Conservation (phyloP, 2,329 filamentous ascomycete species). For the Elsinoe australis region DNA sequence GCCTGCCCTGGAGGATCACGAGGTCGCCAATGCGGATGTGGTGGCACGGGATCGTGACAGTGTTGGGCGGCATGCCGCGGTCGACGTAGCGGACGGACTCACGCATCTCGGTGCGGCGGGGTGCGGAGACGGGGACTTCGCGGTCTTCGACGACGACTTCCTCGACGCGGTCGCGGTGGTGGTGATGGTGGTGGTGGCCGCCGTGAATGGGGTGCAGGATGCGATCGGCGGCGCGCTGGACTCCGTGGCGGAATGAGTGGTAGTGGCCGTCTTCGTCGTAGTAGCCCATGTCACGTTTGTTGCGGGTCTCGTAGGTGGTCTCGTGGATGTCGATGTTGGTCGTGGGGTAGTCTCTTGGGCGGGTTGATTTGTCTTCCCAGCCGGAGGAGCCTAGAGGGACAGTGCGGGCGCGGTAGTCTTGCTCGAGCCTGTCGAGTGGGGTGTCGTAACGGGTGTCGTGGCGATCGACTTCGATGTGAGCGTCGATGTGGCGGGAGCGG, state of each 20-base stretch:
- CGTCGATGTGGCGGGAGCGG: slow-evolving; percentile 52
- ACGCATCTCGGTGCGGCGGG: slow-evolving; percentile 25
- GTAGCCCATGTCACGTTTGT: slow-evolving; percentile 64
- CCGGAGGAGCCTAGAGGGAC: slow-evolving; percentile 31
- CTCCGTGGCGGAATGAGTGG: slow-evolving; percentile 65
- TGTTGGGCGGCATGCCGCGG: slow-evolving; percentile 52
- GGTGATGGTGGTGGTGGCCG: slow-evolving; percentile 43
- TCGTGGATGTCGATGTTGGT: slow-evolving; percentile 45
- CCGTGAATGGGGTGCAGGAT: slow-evolving; percentile 57
- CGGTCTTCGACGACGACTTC: slow-evolving; percentile 46
- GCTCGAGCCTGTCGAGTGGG: slow-evolving; percentile 43
- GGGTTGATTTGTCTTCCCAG: slow-evolving; percentile 36
- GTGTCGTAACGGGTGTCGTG: slow-evolving; percentile 37
- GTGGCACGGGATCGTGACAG: slow-evolving; percentile 97
- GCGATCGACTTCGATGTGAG: slow-evolving; percentile 57
- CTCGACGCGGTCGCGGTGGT: slow-evolving; percentile 37
- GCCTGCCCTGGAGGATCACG: slow-evolving; percentile 95
- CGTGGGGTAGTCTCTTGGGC: slow-evolving; percentile 32
- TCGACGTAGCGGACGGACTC: slow-evolving; percentile 22
- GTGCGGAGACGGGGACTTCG: slow-evolving; percentile 35
- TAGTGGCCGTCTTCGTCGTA: slow-evolving; percentile 73
- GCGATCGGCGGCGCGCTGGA: slow-evolving; percentile 58
- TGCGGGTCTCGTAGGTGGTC: slow-evolving; percentile 47
- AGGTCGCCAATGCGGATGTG: slow-evolving; percentile 99
- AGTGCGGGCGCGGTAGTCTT: slow-evolving; percentile 38